Base-by-base conservation (phyloP, 2,329 filamentous ascomycete species). In the Colletotrichum nymphaeae region DNA sequence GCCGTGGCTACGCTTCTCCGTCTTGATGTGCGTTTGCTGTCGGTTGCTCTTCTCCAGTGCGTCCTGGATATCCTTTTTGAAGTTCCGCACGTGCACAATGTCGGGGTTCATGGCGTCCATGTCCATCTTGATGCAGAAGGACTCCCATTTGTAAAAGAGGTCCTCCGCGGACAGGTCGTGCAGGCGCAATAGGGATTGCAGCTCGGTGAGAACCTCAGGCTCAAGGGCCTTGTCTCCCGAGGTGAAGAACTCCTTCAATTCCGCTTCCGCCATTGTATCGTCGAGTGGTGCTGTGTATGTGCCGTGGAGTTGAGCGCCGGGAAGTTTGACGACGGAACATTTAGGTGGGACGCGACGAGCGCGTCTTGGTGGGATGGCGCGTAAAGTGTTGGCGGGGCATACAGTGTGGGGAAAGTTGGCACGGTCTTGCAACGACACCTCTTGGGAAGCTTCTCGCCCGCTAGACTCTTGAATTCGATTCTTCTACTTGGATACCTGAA, bases 61-160 rank as follows among this genome's bases (percentile, higher is more conserved):
- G 78, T 98, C 95, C 79, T 96, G 95, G 8, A 98, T 88, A 79
- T 94, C 93, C 80, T 95, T 93, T 82, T 98, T 98, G 81, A 99
- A 93, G 68, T 91, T 90, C 56, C 93, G 90, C 58, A 94, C 90
- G 0, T 90, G 93, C 49, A 93, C 90, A 55, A 97, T 87, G 60
- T 93, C 90, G 74, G 94, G 84, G 73, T 88, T 92, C 74, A 92
- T 92, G 70, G 95, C 93, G 69, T 97, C 94, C 60, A 91, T 86
- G 28, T 95, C 94, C 92, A 98, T 95, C 83, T 96, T 97, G 81
- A 99, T 93, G 83, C 94, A 95, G 87, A 98, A 98, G 0, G 95
- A 96, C 83, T 99, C 97, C 97, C 97, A 99, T 88, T 98, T 98
- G 90, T 95, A 98, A 83, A 95, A 98, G 30, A 98, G 88, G 81